Conservation (phyloP, 352 stramenopile genomes). For the Globisporangium ultimum region DNA sequence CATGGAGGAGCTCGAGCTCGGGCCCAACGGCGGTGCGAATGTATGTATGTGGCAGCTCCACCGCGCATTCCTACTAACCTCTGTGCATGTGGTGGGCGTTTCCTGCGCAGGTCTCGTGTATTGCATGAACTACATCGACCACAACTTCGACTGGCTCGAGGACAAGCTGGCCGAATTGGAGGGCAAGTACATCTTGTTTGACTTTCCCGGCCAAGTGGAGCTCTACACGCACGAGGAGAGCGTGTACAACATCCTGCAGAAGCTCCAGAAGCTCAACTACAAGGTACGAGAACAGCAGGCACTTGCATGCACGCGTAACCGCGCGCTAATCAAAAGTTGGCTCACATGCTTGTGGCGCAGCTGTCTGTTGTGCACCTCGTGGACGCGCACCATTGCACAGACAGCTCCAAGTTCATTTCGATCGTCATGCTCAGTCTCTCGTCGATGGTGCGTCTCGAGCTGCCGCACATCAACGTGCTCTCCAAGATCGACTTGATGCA, state of each 20-base stretch:
- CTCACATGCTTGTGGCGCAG: conserved; percentile 16
- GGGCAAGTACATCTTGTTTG: conserved; percentile 96
- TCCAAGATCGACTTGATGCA: conserved; percentile 99
- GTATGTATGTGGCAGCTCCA: neutral
- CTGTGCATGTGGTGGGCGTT: neutral
- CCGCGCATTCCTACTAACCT: neutral
- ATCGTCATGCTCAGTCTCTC: conserved; percentile 95
- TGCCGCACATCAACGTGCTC: conserved; percentile 98
- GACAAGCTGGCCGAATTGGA: conserved; percentile 82
- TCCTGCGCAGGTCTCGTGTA: conserved; percentile 89
- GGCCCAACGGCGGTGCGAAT: conserved; percentile 91
- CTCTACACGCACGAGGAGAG: conserved; percentile 98
- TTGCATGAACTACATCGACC: conserved; percentile 99
- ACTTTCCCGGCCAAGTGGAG: conserved; percentile 99
- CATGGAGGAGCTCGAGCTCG: conserved; percentile 93
- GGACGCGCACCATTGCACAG: conserved; percentile 91
- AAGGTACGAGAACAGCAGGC: conserved; percentile 33
- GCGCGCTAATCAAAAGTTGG: neutral
- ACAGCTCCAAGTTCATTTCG: conserved; percentile 98
- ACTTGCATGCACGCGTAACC: conserved; percentile 19
- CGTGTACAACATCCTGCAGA: conserved; percentile 94
- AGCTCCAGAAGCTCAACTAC: conserved; percentile 89
- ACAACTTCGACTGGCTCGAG: conserved; percentile 98
- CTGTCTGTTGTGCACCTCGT: conserved; percentile 94
- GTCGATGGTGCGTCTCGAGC: conserved; percentile 97